Evolutionary conservation across 257 asterid species (phyloP).

Genomic region (Nicotiana tomentosiformis): DNA sequence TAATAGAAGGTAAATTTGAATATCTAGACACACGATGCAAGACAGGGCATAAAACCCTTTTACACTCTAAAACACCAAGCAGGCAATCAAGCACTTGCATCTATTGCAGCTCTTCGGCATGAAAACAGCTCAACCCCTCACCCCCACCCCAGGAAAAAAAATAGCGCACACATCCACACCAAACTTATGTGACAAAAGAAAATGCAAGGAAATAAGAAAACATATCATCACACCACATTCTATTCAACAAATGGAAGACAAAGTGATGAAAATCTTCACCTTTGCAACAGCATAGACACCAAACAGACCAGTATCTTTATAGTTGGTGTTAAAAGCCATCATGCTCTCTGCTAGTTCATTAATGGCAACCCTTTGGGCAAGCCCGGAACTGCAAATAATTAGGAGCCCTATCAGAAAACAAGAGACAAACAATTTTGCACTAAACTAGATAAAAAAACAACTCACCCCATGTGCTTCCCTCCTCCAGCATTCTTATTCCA

Average conservation of each 20-base stretch:
- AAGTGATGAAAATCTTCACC: constrained; percentile 27
- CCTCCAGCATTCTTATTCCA: constrained; percentile 74
- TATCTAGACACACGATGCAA: background rate
- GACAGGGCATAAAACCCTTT: background rate
- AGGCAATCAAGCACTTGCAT: background rate
- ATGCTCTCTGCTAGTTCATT: constrained; percentile 78
- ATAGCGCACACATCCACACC: background rate
- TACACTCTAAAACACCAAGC: background rate
- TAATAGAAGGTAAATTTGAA: background rate
- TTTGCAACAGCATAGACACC: constrained; percentile 89
- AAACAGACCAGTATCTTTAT: constrained; percentile 85
- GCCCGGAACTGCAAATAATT: constrained; percentile 50
- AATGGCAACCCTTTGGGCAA: constrained; percentile 65
- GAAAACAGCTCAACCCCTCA: background rate
- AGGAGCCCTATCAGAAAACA: constrained; percentile 15
- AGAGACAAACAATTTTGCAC: background rate
- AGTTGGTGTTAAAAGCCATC: constrained; percentile 88
- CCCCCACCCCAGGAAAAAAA: background rate
- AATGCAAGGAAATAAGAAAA: background rate
- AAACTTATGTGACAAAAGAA: background rate
- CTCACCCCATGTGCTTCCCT: constrained; percentile 88
- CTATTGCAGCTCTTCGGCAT: background rate
- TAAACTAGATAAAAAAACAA: background rate
- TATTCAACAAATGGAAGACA: background rate
- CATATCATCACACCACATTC: background rate